Evolutionary conservation across 129 eudicot species (phyloP).

Genomic region (Erigeron canadensis): DNA sequence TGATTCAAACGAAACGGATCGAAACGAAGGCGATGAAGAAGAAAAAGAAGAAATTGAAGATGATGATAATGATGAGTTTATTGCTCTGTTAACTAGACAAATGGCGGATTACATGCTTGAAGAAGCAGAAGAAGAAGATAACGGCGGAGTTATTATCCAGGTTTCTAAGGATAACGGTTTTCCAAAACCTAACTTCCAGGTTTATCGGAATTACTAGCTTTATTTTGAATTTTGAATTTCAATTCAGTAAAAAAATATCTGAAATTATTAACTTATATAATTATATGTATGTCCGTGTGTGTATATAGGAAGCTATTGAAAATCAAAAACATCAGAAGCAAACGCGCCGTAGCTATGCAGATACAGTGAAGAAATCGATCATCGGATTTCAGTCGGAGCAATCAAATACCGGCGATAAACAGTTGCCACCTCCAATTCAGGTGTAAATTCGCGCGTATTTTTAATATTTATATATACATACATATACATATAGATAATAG

Average conservation of each 20-base stretch:
- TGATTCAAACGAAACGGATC: slow-evolving; percentile 52
- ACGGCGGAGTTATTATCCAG: background rate
- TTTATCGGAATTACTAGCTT: slow-evolving; percentile 22
- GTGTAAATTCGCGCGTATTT: slow-evolving; percentile 23
- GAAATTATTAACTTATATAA: background rate
- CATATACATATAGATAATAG: too few relatives aligned
- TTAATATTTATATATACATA: background rate
- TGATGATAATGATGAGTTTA: slow-evolving; percentile 61
- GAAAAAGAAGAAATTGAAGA: slow-evolving; percentile 16
- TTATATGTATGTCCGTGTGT: background rate
- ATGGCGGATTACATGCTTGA: slow-evolving; percentile 80
- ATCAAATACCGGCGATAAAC: slow-evolving; percentile 14
- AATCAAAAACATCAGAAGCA: slow-evolving; percentile 11
- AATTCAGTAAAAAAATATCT: too few relatives aligned
- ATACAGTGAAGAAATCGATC: slow-evolving; percentile 35
- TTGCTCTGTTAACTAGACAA: slow-evolving; percentile 68
- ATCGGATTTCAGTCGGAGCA: slow-evolving; percentile 22
- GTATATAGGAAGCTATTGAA: too few relatives aligned
- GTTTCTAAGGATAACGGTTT: background rate
- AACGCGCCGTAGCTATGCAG: slow-evolving; percentile 39
- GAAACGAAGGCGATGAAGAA: slow-evolving; percentile 40
- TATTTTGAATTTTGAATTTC: background rate
- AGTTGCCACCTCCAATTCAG: slow-evolving; percentile 33
- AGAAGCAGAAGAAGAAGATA: slow-evolving; percentile 46
- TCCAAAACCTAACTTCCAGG: slow-evolving; percentile 34